These are phyloP conservation scores for Bremia lactucae DNA, from an alignment of 352 stramenopile genomes.

Conservation along the genomic window DNA sequence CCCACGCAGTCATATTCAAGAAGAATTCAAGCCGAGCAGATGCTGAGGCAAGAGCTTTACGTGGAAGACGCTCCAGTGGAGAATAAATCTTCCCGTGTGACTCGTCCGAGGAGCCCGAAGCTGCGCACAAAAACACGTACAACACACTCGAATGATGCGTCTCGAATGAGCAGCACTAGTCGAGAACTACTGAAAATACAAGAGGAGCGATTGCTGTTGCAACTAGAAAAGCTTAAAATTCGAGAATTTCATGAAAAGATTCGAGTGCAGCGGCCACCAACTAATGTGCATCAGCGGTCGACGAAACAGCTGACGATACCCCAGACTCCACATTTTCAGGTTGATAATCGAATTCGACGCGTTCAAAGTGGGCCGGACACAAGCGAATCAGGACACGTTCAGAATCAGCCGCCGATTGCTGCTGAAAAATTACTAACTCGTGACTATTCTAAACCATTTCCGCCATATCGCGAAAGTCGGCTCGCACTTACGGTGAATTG, in stretches of 20 bases:
- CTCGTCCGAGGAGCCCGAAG: constrained; percentile 38
- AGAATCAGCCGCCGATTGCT: constrained; percentile 13
- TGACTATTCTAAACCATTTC: constrained; percentile 21
- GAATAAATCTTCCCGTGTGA: constrained; percentile 41
- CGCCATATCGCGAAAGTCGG: constrained; percentile 21
- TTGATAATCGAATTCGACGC: constrained; percentile 43
- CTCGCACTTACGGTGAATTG: constrained; percentile 16
- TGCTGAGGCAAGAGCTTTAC: constrained; percentile 33
- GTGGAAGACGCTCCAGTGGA: constrained; percentile 30
- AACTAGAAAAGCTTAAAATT: constrained; percentile 64
- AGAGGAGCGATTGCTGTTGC: constrained; percentile 49
- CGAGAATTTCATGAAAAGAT: constrained; percentile 69
- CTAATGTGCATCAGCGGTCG: constrained; percentile 64
- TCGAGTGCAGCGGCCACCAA: constrained; percentile 47
- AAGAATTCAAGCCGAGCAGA: constrained; percentile 50
- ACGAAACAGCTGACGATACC: constrained; percentile 76
- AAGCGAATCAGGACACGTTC: constrained; percentile 15
- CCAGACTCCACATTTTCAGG: constrained; percentile 50
- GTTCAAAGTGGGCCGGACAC: constrained; percentile 16
- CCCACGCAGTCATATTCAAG: constrained; percentile 56
- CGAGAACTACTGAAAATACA: constrained; percentile 69
- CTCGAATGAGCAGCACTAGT: constrained; percentile 64
- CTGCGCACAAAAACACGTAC: constrained; percentile 30
- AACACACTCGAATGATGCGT: constrained; percentile 30
- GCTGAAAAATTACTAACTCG: constrained; percentile 30